A percentile compares a stretch with the other conserved stretches of the same genome.
Conservation (phyloP, 805 yeast species). For the Monosporozyma aerobia region DNA sequence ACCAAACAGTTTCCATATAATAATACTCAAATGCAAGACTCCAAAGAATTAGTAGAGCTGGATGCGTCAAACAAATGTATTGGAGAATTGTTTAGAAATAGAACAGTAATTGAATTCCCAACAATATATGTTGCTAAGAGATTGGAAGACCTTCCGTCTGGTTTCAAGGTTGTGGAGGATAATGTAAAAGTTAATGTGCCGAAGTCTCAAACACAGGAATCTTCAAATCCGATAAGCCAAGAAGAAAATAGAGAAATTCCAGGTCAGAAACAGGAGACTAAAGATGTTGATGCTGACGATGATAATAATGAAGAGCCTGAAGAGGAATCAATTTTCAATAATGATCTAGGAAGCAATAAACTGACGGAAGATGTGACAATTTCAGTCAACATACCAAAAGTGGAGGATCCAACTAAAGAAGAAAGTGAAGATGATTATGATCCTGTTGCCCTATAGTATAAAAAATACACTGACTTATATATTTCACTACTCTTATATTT, state of each 20-base stretch:
- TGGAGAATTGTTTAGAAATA: slow-evolving; percentile 43
- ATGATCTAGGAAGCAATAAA: not conserved
- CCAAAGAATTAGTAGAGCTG: slow-evolving; percentile 34
- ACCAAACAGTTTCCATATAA: slow-evolving; percentile 28
- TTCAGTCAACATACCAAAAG: not conserved
- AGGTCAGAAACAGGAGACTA: not conserved
- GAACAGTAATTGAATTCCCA: slow-evolving; percentile 69
- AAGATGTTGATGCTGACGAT: not conserved
- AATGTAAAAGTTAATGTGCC: not conserved
- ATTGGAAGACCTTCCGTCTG: slow-evolving; percentile 19
- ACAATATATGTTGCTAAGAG: slow-evolving; percentile 42
- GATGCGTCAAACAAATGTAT: slow-evolving; percentile 30
- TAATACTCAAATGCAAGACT: slow-evolving; percentile 22
- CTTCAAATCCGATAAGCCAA: not conserved
- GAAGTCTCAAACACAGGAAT: not conserved
- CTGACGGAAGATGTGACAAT: not conserved
- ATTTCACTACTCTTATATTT: not conserved
- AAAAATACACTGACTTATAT: not conserved
- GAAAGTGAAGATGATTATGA: slow-evolving; percentile 7
- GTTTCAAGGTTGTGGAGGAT: slow-evolving; percentile 21
- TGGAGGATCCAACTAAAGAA: not conserved
- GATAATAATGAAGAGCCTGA: slow-evolving; percentile 5
- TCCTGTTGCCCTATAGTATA: not conserved
- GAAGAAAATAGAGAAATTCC: not conserved
- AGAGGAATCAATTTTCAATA: not conserved